Base-by-base conservation (phyloP, 129 eudicot genomes). In the Pseudognaphalium luteoalbum region DNA sequence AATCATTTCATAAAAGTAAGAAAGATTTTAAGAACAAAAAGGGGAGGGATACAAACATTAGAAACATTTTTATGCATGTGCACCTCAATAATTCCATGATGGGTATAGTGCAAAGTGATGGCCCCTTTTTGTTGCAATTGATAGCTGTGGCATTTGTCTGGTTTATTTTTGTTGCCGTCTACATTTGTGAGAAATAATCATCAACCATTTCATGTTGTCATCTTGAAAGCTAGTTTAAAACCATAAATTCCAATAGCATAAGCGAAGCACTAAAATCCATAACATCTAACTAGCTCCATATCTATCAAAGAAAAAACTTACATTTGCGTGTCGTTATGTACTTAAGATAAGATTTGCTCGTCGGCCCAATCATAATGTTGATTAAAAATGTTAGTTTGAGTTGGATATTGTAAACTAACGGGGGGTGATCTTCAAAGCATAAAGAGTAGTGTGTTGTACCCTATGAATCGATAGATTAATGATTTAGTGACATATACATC, bases 111-210 rank as follows among this genome's bases (percentile, higher is more conserved):
- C 81, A 81, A 85, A 81, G 88, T 69, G 76, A 85, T 85, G 88
- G 85, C 83, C 88, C 85, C 88, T 85, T 81, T 73, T 80, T 74
- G 84, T 85, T 85, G 72, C 85, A 81, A 75, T 81, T 82, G 82
- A 81, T 81, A 77, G 83, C 85, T 85, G 85, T 68, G 76, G 80
- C 78, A 54, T 81, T 85, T 81, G 88, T 85, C 83, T 85, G 78
- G 83, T 78, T 85, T 77, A 77, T 69, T 81, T 85, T 81, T 81
- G 81, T 81, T 81, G 73, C 20, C 77, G 57, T 81, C 81, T 77
- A 81, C 67, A 57, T 80, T 41, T 72, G 68, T 41, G 41, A 29
- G 78, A 33, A 50, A 68, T 41, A 73, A 80, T 54, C 63, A 73
- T 69, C 72, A 66, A 68, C 81, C 54, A 76, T 68, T 73, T 66